Base-by-base conservation (phyloP, 2,329 filamentous ascomycete species). In the Dendrostoma leiphaemia region DNA sequence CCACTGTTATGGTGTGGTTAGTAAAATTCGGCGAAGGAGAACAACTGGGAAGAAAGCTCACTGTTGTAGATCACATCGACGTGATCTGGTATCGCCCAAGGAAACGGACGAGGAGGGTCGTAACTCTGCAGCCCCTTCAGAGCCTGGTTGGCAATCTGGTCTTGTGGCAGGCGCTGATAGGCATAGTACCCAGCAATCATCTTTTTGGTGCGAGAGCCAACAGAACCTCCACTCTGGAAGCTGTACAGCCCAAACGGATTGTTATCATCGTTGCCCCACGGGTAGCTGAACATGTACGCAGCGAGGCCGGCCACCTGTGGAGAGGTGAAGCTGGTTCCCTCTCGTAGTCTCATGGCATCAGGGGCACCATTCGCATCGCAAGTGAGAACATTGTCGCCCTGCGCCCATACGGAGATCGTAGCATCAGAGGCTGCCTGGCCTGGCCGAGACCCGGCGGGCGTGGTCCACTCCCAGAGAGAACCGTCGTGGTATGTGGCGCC, bases 41-140 rank as follows among this genome's bases (percentile, higher is more conserved):
- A 9, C 29, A 32, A 13, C 8, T 13, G 13, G 29, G 29, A 32
- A 13, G 29, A 32, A 13, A 32, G 13, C 29, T 32, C 8, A 32
- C 29, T 54, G 32, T 54, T 54, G 38, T 54, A 54, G 28, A 40
- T 40, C 5, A 54, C 52, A 23, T 49, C 28, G 17, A 54, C 46
- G 12, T 19, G 44, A 2, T 31, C 17, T 2, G 52, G 52, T 7
- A 50, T 32, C 10, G 19, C 17, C 23, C 24, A 54, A 1, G 52
- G 52, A n/a, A 54, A 54, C 1, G 3, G 5, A 5, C 34, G 37
- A 0, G 17, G 3, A 4, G 9, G 15, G 2, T 41, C 21, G 6
- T 24, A 15, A 23, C 26, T 4, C 6, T 23, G 15, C 26, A 53
- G 29, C 3, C 26, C 4, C 2, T 13, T 3, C 7, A 54, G 13